phyloP scores from a whole-genome alignment of 2,329 filamentous ascomycete species.

The Myrmaecium sp. region DNA sequence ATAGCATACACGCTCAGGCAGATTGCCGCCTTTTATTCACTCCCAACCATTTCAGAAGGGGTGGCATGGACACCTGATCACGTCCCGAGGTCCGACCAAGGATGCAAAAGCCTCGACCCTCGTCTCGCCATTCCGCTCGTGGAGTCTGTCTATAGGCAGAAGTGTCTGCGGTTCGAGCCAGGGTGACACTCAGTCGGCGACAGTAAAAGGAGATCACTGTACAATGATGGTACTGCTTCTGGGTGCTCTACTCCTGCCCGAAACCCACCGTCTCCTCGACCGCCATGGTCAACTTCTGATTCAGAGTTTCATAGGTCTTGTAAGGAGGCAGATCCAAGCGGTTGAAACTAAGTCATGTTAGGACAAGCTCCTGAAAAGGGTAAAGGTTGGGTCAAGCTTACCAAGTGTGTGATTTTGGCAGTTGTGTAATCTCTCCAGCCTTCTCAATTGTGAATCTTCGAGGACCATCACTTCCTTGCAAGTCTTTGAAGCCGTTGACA shows the following conservation, averaged over 20 bases:
- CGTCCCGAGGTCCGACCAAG: too few relatives aligned
- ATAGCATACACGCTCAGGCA: too few relatives aligned
- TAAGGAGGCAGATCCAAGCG: slow-evolving; percentile 89
- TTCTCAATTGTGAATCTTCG: slow-evolving; percentile 96
- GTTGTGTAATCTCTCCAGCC: slow-evolving; percentile 72
- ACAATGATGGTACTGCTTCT: too few relatives aligned
- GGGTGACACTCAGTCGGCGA: too few relatives aligned
- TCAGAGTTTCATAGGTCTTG: slow-evolving; percentile 69
- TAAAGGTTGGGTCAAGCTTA: slow-evolving; percentile 35
- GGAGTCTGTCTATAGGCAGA: too few relatives aligned
- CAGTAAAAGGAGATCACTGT: too few relatives aligned
- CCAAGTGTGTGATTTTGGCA: slow-evolving; percentile 98
- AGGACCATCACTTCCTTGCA: slow-evolving; percentile 91
- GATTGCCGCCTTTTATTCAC: too few relatives aligned
- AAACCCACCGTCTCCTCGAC: slow-evolving; percentile 99
- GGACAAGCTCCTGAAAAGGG: slow-evolving; percentile 2
- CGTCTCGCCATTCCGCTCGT: too few relatives aligned
- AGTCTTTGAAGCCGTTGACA: slow-evolving; percentile 97
- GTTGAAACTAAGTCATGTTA: slow-evolving; percentile 55
- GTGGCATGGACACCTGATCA: too few relatives aligned
- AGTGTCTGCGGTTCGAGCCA: too few relatives aligned
- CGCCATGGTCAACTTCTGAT: slow-evolving; percentile 84
- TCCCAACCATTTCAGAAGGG: too few relatives aligned
- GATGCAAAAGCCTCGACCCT: too few relatives aligned
- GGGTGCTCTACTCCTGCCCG: slow-evolving; percentile 87